phyloP scores from a whole-genome alignment of 2,329 filamentous ascomycete species.

The Hansfordia pulvinata region DNA sequence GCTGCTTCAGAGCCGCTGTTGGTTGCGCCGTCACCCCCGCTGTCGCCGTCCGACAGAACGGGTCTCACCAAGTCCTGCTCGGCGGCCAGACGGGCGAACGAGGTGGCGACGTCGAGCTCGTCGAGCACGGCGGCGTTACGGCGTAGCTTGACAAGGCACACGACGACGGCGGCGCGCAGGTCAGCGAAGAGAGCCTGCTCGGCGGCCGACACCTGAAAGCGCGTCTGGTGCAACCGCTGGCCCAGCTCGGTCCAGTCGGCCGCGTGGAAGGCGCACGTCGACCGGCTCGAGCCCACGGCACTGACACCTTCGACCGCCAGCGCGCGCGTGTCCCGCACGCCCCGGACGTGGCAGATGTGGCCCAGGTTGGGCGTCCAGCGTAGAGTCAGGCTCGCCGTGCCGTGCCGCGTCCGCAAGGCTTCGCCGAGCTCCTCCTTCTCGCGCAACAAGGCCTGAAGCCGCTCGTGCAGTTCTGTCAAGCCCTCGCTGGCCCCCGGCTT shows the following conservation, averaged over 20 bases:
- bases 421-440: constrained; percentile 49
- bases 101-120: constrained; percentile 80
- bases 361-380: constrained; percentile 80
- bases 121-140: constrained; percentile 86
- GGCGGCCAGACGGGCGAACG: constrained; percentile 66
- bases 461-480: constrained; percentile 53
- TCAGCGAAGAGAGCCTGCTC: constrained; percentile 68
- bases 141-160: constrained; percentile 72
- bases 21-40: no score
- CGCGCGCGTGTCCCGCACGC: constrained; percentile 17
- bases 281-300: constrained; percentile 65
- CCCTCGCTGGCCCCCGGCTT: constrained; percentile 52
- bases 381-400: constrained; percentile 55
- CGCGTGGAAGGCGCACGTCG: constrained; percentile 72
- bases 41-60: constrained; percentile 40
- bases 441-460: constrained; percentile 43
- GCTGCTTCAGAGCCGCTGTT: no score
- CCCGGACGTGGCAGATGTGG: constrained; percentile 82
- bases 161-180: constrained; percentile 63
- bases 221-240: constrained; percentile 62
- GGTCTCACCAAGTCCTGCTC: constrained; percentile 67
- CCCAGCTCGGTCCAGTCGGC: constrained; percentile 77
- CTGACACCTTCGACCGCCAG: constrained; percentile 21
- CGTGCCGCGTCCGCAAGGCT: constrained; percentile 46
- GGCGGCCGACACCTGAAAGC: constrained; percentile 66